A percentile compares a stretch with the other conserved stretches of the same genome.
These are phyloP conservation scores for Pyrenophora tritici-repentis DNA, from an alignment of 2,329 filamentous ascomycete genomes.

Conservation along the genomic window DNA sequence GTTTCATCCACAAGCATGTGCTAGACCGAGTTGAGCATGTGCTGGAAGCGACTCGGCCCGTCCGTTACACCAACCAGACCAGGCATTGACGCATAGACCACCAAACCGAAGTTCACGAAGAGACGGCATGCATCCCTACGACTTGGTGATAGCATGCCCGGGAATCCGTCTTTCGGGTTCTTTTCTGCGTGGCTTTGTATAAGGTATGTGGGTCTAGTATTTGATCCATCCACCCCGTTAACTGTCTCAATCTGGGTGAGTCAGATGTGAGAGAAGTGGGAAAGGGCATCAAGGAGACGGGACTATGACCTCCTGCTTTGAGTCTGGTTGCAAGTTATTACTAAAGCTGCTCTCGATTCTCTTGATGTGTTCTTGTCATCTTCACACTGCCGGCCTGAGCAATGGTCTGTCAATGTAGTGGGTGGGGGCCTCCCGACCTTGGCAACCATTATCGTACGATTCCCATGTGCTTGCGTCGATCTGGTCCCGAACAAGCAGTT, in stretches of 20 bases:
- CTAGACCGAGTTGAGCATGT: background rate
- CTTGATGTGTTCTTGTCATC: background rate
- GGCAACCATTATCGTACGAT: background rate
- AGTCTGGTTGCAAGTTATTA: background rate
- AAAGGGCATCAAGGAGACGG: too few relatives aligned
- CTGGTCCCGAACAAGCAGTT: background rate
- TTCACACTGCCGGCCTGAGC: background rate
- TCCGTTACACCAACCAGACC: background rate
- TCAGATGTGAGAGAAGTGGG: too few relatives aligned
- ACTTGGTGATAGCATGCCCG: too few relatives aligned
- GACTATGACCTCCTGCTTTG: background rate
- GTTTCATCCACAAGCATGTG: constrained; percentile 5
- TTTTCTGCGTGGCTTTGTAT: too few relatives aligned
- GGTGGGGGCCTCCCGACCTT: background rate
- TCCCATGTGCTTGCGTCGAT: background rate
- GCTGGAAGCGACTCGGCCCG: background rate
- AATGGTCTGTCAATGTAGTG: background rate
- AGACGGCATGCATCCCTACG: too few relatives aligned
- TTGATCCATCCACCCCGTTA: too few relatives aligned
- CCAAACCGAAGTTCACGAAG: background rate
- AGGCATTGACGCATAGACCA: background rate
- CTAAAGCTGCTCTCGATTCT: background rate
- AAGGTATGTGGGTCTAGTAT: too few relatives aligned
- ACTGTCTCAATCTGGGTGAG: too few relatives aligned
- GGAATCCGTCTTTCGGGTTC: too few relatives aligned